phyloP scores from a whole-genome alignment of 305 asterid genomes.

The Solanum hybrid region DNA sequence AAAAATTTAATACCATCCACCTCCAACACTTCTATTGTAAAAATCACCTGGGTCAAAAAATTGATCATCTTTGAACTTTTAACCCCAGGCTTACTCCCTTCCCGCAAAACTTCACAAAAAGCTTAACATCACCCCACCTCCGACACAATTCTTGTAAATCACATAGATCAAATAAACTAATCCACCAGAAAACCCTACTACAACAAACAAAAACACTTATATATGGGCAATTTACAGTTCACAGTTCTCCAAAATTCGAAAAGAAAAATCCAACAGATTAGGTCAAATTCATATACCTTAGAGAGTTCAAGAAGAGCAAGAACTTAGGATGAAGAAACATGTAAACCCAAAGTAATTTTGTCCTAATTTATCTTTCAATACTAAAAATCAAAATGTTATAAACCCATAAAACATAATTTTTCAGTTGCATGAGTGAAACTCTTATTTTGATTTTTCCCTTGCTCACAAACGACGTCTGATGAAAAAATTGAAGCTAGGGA shows the following conservation, averaged over 20 bases:
- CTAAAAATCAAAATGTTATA: too few species aligned
- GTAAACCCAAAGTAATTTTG: too few species aligned
- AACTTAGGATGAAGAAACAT: not conserved
- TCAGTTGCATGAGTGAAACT: not conserved
- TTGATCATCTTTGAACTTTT: not conserved
- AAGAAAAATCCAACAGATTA: not conserved
- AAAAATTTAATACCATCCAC: not conserved
- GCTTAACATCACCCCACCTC: not conserved
- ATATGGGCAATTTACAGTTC: not conserved
- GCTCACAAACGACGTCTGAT: not conserved
- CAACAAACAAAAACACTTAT: not conserved
- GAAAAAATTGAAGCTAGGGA: not conserved
- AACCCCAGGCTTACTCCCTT: not conserved
- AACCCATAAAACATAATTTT: too few species aligned
- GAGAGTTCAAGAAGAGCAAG: constrained; percentile 87
- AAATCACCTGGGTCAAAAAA: not conserved
- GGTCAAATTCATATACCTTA: constrained; percentile 29
- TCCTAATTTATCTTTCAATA: not conserved
- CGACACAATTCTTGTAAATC: not conserved
- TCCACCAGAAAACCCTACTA: not conserved
- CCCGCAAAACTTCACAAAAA: not conserved
- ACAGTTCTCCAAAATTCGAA: not conserved
- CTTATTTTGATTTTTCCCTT: not conserved
- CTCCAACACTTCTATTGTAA: not conserved
- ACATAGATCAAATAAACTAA: not conserved